Conservation (phyloP, 2,329 filamentous ascomycete genomes). For the Trichoderma pleuroti region DNA sequence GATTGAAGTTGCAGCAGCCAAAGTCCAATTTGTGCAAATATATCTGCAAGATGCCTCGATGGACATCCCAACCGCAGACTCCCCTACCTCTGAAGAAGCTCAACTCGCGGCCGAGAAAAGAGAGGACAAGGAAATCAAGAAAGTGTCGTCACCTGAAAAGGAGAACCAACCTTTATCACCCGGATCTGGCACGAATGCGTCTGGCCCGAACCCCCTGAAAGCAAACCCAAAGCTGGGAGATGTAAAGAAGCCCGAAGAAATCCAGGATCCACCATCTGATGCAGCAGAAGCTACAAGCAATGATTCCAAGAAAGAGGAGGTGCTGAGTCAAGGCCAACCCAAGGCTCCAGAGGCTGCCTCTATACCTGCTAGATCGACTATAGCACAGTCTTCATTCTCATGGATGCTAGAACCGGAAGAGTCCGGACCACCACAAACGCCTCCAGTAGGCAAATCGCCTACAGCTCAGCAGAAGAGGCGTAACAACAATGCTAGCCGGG, state of each 20-base stretch:
- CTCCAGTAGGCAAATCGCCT: conserved; percentile 30
- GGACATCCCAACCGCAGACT: conserved; percentile 37
- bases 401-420: conserved; percentile 69
- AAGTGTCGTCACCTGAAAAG: background rate
- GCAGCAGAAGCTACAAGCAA: background rate
- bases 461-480: conserved; percentile 39
- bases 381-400: conserved; percentile 72
- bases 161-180: conserved; percentile 6
- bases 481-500: conserved; percentile 45
- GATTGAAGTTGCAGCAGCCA: conserved; percentile 59
- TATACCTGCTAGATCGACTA: conserved; percentile 59
- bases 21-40: conserved; percentile 61
- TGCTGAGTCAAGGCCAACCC: background rate
- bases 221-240: background rate
- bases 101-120: background rate
- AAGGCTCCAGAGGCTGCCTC: conserved; percentile 32
- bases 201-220: background rate
- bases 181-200: background rate
- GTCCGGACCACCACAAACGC: conserved; percentile 27
- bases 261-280: background rate
- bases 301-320: background rate
- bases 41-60: conserved; percentile 57
- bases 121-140: background rate
- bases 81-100: background rate
- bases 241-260: background rate